phyloP scores from a whole-genome alignment of 2,329 filamentous ascomycete species.

The Penicillium corylophilum region DNA sequence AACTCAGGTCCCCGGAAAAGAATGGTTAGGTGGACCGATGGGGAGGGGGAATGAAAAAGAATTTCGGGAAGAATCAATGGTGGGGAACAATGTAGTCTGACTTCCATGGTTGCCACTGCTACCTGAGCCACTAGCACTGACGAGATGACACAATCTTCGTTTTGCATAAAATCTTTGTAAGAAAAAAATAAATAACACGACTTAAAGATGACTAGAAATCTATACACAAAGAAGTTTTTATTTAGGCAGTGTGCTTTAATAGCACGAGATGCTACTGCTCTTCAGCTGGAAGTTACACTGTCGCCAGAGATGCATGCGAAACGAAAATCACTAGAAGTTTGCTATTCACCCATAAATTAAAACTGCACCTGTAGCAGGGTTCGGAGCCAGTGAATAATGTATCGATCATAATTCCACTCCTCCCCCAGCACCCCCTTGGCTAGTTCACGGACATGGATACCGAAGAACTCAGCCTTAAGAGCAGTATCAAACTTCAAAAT shows the following conservation, averaged over 20 bases:
- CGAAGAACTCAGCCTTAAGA: neutral
- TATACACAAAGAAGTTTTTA: too few relatives aligned
- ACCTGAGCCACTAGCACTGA: too few relatives aligned
- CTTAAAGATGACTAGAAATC: too few relatives aligned
- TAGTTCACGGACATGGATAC: slow-evolving; percentile 46
- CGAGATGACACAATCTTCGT: neutral
- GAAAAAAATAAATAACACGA: neutral
- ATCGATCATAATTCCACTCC: slow-evolving; percentile 23
- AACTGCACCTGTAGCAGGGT: slow-evolving; percentile 29
- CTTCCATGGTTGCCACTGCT: slow-evolving; percentile 8
- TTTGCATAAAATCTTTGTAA: neutral
- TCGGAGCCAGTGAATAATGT: slow-evolving; percentile 38
- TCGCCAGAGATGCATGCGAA: neutral
- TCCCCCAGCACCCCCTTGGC: slow-evolving; percentile 51
- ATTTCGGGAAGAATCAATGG: slow-evolving; percentile 28
- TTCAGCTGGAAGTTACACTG: neutral
- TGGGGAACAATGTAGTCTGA: slow-evolving; percentile 23
- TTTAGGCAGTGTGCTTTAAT: too few relatives aligned
- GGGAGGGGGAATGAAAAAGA: slow-evolving; percentile 21
- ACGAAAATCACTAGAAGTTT: neutral
- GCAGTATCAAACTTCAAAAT: slow-evolving; percentile 25
- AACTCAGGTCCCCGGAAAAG: slow-evolving; percentile 21
- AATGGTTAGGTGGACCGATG: slow-evolving; percentile 20
- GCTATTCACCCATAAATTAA: slow-evolving; percentile 3
- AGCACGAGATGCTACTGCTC: too few relatives aligned